phyloP scores from a whole-genome alignment of 768 basidiomycete genomes.

The Tricholoma flavovirens region DNA sequence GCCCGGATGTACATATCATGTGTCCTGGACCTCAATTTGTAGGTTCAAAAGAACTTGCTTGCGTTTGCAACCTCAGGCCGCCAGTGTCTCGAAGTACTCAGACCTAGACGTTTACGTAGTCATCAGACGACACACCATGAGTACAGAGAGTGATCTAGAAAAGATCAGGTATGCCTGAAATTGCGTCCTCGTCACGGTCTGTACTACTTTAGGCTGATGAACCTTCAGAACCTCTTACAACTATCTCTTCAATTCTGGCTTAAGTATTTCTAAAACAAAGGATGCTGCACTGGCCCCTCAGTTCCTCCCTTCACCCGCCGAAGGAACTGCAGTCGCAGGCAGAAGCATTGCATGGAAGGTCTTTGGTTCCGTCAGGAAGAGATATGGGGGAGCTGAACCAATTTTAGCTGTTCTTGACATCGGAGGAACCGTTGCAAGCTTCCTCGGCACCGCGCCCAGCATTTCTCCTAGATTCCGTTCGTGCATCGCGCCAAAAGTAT shows the following conservation, averaged over 20 bases:
- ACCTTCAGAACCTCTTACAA: conserved; percentile 22
- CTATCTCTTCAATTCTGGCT: conserved; percentile 45
- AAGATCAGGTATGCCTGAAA: not conserved
- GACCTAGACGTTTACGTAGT: not conserved
- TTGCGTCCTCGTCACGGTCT: not conserved
- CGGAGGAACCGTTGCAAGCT: conserved; percentile 57
- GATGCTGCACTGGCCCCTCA: conserved; percentile 61
- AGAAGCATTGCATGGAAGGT: conserved; percentile 88
- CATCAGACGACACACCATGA: not conserved
- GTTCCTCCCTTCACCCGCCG: conserved; percentile 40
- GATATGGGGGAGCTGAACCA: conserved; percentile 8
- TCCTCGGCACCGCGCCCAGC: conserved; percentile 34
- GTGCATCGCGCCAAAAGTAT: conserved; percentile 51
- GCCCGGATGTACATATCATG: not conserved
- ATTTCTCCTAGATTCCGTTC: conserved; percentile 37
- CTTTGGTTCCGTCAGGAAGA: conserved; percentile 13
- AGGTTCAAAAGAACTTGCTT: too few relatives aligned
- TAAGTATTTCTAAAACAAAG: conserved; percentile 56
- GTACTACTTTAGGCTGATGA: not conserved
- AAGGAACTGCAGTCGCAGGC: conserved; percentile 51
- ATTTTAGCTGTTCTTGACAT: conserved; percentile 61
- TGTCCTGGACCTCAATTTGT: too few relatives aligned
- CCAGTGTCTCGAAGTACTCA: too few relatives aligned
- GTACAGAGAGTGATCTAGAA: not conserved
- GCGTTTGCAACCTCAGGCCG: too few relatives aligned